Conservation (phyloP, 768 basidiomycete species). For the Tricholoma hemisulphureum region DNA sequence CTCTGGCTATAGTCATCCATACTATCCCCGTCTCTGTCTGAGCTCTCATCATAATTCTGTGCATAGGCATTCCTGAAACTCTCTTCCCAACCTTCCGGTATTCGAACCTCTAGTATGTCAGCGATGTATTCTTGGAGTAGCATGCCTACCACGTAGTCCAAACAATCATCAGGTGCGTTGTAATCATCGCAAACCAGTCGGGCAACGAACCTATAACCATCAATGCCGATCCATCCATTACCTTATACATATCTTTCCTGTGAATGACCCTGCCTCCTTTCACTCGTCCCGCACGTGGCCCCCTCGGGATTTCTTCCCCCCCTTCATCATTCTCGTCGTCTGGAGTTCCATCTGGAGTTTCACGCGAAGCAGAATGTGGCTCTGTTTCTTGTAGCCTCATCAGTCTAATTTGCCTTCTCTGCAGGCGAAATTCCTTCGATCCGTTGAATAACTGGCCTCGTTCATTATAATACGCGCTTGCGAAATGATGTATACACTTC, state of each 20-base stretch:
- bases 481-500: constrained; percentile 48
- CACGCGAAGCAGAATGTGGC: constrained; percentile 9
- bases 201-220: constrained; percentile 60
- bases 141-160: constrained; percentile 41
- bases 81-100: constrained; percentile 49
- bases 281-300: constrained; percentile 15
- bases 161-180: constrained; percentile 1
- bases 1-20: background rate
- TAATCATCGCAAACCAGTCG: background rate
- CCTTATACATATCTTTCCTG: constrained; percentile 69
- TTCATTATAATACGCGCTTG: constrained; percentile 56
- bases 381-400: constrained; percentile 16
- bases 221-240: constrained; percentile 70
- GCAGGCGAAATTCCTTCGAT: constrained; percentile 44
- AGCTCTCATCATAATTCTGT: background rate
- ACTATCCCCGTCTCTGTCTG: background rate
- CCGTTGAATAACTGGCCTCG: constrained; percentile 57
- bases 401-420: constrained; percentile 34
- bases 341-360: background rate
- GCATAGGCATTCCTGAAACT: constrained; percentile 19
- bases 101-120: constrained; percentile 35
- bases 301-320: constrained; percentile 8
- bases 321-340: constrained; percentile 10
- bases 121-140: constrained; percentile 66
- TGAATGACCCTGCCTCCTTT: constrained; percentile 21